Evolutionary conservation across 192 early-diverging fungal genomes (phyloP).

Genomic region (Globomyces pollinis-pini): DNA sequence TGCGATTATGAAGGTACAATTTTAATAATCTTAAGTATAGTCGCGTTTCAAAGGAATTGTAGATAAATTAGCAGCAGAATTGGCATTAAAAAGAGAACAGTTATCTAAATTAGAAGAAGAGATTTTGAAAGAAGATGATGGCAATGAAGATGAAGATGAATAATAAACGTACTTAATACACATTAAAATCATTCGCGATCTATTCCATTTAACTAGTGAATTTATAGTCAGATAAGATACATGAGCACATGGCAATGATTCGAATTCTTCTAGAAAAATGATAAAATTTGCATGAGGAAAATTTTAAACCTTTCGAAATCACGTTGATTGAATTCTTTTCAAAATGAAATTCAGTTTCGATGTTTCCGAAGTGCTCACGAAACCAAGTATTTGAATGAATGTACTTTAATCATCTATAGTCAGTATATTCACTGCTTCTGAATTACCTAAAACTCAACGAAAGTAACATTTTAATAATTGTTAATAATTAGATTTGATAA

Average conservation of each 20-base stretch:
- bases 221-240: too few species aligned
- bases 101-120: conserved; percentile 20
- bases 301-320: too few species aligned
- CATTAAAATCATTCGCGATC: too few species aligned
- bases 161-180: too few species aligned
- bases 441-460: background rate
- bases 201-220: too few species aligned
- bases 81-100: conserved; percentile 53
- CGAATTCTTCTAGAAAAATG: too few species aligned
- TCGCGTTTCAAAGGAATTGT: conserved; percentile 63
- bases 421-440: background rate
- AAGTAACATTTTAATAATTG: background rate
- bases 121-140: background rate
- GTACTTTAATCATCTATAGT: background rate
- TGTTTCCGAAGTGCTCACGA: conserved; percentile 8
- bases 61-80: conserved; percentile 46
- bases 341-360: conserved; percentile 11
- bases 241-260: too few species aligned
- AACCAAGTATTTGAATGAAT: conserved; percentile 2
- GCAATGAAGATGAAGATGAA: background rate
- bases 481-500: conserved; percentile 6
- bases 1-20: conserved; percentile 69
- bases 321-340: too few species aligned
- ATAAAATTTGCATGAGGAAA: too few species aligned
- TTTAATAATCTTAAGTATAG: conserved; percentile 21